Evolutionary conservation across 2,329 filamentous ascomycete genomes (phyloP), one percentile per base, ranked within the genome.

Genomic region (Macroventuria anomochaeta): DNA sequence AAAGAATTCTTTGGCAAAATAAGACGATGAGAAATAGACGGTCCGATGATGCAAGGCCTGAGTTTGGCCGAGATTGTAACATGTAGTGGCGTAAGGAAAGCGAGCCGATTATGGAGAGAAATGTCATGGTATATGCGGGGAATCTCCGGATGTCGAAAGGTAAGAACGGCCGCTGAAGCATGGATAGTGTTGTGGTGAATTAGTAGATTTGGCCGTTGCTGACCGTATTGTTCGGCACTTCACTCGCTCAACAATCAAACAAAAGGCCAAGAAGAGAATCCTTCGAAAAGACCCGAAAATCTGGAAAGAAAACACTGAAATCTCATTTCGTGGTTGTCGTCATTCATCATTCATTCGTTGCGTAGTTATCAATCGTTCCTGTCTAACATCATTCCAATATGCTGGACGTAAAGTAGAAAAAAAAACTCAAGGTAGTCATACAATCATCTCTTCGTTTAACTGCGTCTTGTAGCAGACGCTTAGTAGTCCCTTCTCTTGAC

Each of bases 401-500:
- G 42, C 42, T 20, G 12, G 11, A 38, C n/a, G n/a, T 20, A 39
- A 33, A 21, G 21, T 20, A 44, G 15, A n/a, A 40, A 21, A 43
- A n/a, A n/a, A 20, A 29, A 10, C 8, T 6, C 37, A 36, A 44
- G 28, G 18, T 44, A 51, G 32, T 26, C 33, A 12, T 39, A 44
- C 26, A 38, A 12, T 21, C 39, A 12, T 42, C 31, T 17, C 13
- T 5, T 20, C 26, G 12, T 46, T 6, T 29, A 28, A 7, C 18
- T 18, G 18, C 34, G 20, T 8, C 18, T 12, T 10, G 17, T 20
- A 38, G 34, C 34, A 17, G 7, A 15, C 7, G n/a, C 5, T 46
- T 11, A 54, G 23, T 49, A 49, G 34, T 54, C 44, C 17, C 39
- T 44, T n/a, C 44, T 44, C 40, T 54, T 54, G 5, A 23, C 29